These are phyloP conservation scores for Aspergillus biplanus DNA, from an alignment of 495 filamentous ascomycete species.

Conservation along the genomic window DNA sequence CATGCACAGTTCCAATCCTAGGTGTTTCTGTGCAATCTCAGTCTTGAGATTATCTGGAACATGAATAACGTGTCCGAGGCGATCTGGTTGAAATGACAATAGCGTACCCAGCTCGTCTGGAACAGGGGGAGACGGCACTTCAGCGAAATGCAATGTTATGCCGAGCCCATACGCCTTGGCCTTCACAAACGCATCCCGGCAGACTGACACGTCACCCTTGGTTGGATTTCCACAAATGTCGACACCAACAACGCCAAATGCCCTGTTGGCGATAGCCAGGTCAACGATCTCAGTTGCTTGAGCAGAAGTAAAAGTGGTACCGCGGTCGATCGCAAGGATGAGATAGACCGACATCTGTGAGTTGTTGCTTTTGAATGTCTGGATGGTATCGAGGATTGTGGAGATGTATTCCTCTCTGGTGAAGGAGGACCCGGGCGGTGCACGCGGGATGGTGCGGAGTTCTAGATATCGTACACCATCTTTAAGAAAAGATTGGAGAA, in stretches of 20 bases:
- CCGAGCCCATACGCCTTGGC: slow-evolving; percentile 58
- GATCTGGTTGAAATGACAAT: slow-evolving; percentile 66
- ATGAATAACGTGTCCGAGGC: slow-evolving; percentile 81
- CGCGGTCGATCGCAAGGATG: slow-evolving; percentile 78
- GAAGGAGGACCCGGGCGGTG: slow-evolving; percentile 53
- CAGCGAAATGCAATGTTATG: slow-evolving; percentile 80
- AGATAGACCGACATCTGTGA: slow-evolving; percentile 58
- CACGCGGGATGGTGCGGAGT: slow-evolving; percentile 78
- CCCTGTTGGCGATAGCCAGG: slow-evolving; percentile 60
- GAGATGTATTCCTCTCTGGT: slow-evolving; percentile 65
- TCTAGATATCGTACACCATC: slow-evolving; percentile 83
- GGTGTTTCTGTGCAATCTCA: slow-evolving; percentile 53
- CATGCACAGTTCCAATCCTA: slow-evolving; percentile 78
- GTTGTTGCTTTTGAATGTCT: slow-evolving; percentile 39
- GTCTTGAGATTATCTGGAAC: slow-evolving; percentile 59
- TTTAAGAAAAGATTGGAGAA: slow-evolving; percentile 68
- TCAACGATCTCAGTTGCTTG: slow-evolving; percentile 63
- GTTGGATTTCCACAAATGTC: slow-evolving; percentile 82
- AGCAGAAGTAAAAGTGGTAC: slow-evolving; percentile 50
- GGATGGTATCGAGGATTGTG: slow-evolving; percentile 64
- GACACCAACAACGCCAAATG: slow-evolving; percentile 69
- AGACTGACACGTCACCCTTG: slow-evolving; percentile 59
- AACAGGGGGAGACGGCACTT: slow-evolving; percentile 56
- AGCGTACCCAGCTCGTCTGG: slow-evolving; percentile 62
- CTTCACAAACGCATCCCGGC: slow-evolving; percentile 56